Evolutionary conservation across 306 rosid genomes (phyloP).

Genomic region (Cyclanthera cordifolia): DNA sequence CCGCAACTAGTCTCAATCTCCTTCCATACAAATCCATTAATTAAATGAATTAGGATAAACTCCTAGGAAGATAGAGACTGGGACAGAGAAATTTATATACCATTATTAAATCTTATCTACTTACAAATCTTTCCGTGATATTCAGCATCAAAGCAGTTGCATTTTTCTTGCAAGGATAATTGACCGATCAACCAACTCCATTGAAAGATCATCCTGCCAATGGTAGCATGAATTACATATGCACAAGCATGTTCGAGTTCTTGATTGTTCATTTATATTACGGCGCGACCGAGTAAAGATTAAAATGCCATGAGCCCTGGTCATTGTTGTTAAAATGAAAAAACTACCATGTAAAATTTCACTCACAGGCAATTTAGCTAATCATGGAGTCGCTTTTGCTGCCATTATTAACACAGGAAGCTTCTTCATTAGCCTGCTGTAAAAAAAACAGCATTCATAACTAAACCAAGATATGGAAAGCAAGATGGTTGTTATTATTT

Average conservation of each 20-base stretch:
- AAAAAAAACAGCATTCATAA: conserved; percentile 22
- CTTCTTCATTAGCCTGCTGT: conserved; percentile 29
- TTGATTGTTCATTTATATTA: background rate
- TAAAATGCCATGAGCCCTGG: background rate
- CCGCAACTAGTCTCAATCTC: no score
- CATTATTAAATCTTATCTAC: background rate
- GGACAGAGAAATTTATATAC: background rate
- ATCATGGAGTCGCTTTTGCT: conserved; percentile 28
- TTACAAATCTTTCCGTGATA: conserved; percentile 2
- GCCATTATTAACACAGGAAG: conserved; percentile 25
- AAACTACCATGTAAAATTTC: conserved; percentile 2
- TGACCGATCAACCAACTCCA: background rate
- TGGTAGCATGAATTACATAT: background rate
- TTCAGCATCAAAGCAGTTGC: background rate
- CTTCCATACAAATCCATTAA: conserved; percentile 5
- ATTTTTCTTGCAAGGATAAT: background rate
- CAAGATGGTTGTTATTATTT: background rate
- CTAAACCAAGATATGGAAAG: background rate
- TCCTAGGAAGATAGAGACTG: background rate
- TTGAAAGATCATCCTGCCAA: background rate
- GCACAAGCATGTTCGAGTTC: background rate
- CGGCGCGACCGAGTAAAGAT: no score
- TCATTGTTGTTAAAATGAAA: background rate
- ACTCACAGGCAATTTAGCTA: conserved; percentile 40
- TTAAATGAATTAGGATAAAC: background rate